These are phyloP conservation scores for Pyrenochaeta sp. DNA, from an alignment of 2,329 filamentous ascomycete species.

Conservation along the genomic window DNA sequence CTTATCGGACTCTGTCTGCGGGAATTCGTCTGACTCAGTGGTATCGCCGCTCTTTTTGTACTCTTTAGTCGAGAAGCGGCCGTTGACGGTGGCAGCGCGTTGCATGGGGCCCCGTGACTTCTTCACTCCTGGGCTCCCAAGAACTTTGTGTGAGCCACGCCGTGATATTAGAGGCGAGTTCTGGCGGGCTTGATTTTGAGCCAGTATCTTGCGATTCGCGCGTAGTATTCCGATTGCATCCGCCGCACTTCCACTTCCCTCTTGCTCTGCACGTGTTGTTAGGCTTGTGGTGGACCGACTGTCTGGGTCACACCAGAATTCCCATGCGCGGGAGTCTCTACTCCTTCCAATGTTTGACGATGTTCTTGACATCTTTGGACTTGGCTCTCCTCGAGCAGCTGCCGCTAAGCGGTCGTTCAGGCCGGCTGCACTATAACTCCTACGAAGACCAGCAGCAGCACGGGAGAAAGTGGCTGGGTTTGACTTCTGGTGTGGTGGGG, in stretches of 20 bases:
- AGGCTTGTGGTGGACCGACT: slow-evolving; percentile 73
- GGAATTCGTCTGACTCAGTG: slow-evolving; percentile 58
- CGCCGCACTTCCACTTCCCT: slow-evolving; percentile 79
- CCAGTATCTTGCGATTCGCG: slow-evolving; percentile 66
- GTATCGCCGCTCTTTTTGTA: slow-evolving; percentile 30
- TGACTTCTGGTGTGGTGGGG: slow-evolving; percentile 65
- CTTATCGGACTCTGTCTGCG: slow-evolving; percentile 84
- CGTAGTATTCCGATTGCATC: slow-evolving; percentile 83
- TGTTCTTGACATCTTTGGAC: slow-evolving; percentile 54
- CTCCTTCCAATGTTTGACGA: slow-evolving; percentile 73
- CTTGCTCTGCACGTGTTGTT: slow-evolving; percentile 81
- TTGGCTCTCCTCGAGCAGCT: slow-evolving; percentile 37
- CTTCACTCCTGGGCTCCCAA: slow-evolving; percentile 48
- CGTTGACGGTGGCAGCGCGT: slow-evolving; percentile 46
- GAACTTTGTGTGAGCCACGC: slow-evolving; percentile 34
- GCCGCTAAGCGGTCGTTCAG: slow-evolving; percentile 47
- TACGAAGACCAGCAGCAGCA: slow-evolving; percentile 65
- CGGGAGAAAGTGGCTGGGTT: slow-evolving; percentile 53
- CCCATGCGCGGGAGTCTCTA: slow-evolving; percentile 88
- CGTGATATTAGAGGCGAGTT: slow-evolving; percentile 60
- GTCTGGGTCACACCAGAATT: slow-evolving; percentile 86
- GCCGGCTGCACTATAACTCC: slow-evolving; percentile 74
- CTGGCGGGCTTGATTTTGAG: slow-evolving; percentile 69
- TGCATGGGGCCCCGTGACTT: slow-evolving; percentile 43
- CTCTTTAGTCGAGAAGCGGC: slow-evolving; percentile 43